Base-by-base conservation (phyloP, 257 asterid genomes). In the Apocynum venetum region DNA sequence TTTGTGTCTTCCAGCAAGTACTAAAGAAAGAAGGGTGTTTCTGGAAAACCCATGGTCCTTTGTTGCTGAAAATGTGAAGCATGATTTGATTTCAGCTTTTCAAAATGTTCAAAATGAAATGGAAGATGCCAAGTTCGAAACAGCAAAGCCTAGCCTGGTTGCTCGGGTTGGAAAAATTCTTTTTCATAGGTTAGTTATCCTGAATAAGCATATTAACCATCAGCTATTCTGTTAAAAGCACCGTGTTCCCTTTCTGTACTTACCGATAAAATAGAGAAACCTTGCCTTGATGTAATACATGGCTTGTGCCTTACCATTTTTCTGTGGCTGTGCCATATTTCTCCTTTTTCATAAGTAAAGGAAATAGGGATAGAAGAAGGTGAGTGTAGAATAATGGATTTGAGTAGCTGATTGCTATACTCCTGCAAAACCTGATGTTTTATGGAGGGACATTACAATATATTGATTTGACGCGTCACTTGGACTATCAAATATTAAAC, bases 151-250 rank as follows among this genome's bases (percentile, higher is more conserved):
- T 19, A 57, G 8, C 76, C 79, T 87, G 38, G 84, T 85, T 69
- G 85, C 80, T 38, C 85, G 88, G 9, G 53, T 89, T 17, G 93
- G 93, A 70, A 77, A 71, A 76, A 63, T 84, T 70, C 80, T 85
- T 4, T 85, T 89, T 81, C 79, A 79, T 61, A 83, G 89, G 90
- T 89, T 77, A 80, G 91, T 87, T 77, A 10, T 47, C 41, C 31
- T 68, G 51, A 57, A 47, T 74, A 40, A 40, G 14, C 17, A 67
- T 8, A 31, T 56, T 73, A 48, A 57, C 59, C 46, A 67, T 52
- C 9, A 9, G 36, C 13, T 35, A 40, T 63, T 40, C 36, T 15
- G 69, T 47, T 64, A n/a, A 36, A 55, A 20, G 15, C 10, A 64
- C 1, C 3, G 3, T 36, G n/a, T 63, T 63, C 2, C 70, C 20